phyloP scores from a whole-genome alignment of 495 filamentous ascomycete species.

The Aspergillus kassunensis region DNA sequence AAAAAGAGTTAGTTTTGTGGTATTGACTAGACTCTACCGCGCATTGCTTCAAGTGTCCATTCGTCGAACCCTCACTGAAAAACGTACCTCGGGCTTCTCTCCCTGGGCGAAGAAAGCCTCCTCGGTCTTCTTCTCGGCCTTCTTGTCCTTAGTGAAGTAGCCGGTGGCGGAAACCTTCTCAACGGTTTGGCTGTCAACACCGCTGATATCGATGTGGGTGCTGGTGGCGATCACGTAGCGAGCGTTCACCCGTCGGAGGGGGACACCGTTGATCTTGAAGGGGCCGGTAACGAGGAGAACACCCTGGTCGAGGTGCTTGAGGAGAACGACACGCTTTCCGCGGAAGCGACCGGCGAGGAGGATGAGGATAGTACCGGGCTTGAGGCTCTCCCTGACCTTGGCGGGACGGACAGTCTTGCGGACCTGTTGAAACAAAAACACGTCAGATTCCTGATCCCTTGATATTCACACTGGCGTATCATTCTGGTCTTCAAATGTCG shows the following conservation, averaged over 20 bases:
- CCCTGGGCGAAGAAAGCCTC: conserved; percentile 97
- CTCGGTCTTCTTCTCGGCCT: conserved; percentile 86
- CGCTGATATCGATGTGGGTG: conserved; percentile 77
- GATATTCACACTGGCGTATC: neutral
- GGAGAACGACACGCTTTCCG: conserved; percentile 98
- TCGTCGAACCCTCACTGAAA: neutral
- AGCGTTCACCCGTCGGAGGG: conserved; percentile 94
- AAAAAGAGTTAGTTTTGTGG: conserved; percentile 15
- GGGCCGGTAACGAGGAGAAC: conserved; percentile 98
- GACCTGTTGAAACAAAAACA: conserved; percentile 55
- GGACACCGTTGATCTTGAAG: conserved; percentile 99
- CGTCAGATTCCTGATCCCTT: conserved; percentile 29
- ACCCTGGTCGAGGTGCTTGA: conserved; percentile 94
- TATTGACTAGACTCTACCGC: neutral
- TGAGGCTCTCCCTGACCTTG: conserved; percentile 77
- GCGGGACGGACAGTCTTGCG: conserved; percentile 89
- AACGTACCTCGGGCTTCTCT: conserved; percentile 89
- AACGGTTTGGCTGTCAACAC: conserved; percentile 75
- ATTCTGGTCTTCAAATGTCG: neutral
- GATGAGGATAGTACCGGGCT: conserved; percentile 93
- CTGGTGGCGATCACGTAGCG: conserved; percentile 99
- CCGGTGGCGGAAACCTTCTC: conserved; percentile 77
- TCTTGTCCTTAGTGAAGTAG: conserved; percentile 96
- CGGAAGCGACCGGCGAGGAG: conserved; percentile 99
- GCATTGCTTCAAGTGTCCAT: too few relatives aligned